A percentile compares a stretch with the other conserved stretches of the same genome.
These are phyloP conservation scores for Cornus controversa DNA, from an alignment of 148 eudicot genomes.

Conservation along the genomic window DNA sequence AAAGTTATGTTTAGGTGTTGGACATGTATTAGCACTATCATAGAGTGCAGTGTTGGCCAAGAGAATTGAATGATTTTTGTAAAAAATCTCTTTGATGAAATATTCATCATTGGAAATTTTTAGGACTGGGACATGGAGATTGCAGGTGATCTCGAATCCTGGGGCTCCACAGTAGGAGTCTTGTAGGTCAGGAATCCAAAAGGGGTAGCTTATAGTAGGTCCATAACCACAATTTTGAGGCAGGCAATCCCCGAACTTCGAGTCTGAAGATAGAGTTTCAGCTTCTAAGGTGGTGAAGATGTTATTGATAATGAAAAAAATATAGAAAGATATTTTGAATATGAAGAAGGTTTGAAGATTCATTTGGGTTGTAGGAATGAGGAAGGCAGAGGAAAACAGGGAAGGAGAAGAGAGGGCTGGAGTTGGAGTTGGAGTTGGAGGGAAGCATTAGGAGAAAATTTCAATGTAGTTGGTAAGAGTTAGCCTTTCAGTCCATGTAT, in stretches of 20 bases:
- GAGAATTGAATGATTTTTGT: conserved; percentile 27
- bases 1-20: conserved; percentile 36
- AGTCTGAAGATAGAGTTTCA: conserved; percentile 8
- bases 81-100: conserved; percentile 31
- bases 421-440: background rate
- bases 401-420: background rate
- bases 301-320: conserved; percentile 6
- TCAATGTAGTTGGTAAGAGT: background rate
- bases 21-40: conserved; percentile 31
- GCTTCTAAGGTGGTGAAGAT: conserved; percentile 7
- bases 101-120: conserved; percentile 33
- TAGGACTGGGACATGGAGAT: conserved; percentile 22
- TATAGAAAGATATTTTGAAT: background rate
- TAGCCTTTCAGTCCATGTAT: background rate
- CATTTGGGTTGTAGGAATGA: background rate
- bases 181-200: conserved; percentile 39
- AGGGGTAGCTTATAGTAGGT: conserved; percentile 39
- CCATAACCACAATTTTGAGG: conserved; percentile 45
- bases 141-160: conserved; percentile 31
- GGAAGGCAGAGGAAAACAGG: background rate
- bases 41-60: conserved; percentile 26
- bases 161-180: conserved; percentile 37
- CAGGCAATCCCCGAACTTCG: conserved; percentile 23
- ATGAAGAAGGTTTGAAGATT: background rate
- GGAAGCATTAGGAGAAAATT: background rate